Conservation (phyloP, 225 moss, liverwort and hornwort genomes). For the Marchantia polymorpha region DNA sequence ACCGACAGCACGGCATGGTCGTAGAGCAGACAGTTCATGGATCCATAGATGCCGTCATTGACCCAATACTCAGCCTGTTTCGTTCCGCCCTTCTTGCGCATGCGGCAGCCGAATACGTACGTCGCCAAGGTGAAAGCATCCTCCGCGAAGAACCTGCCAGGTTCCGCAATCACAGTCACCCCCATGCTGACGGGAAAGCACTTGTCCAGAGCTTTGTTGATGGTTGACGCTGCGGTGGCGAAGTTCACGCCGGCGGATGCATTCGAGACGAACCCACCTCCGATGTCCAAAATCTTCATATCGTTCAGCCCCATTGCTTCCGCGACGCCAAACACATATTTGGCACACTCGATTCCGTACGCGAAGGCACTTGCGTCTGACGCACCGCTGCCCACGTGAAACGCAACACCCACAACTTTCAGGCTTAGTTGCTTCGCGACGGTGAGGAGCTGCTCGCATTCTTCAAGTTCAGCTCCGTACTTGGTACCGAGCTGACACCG, state of each 20-base stretch:
- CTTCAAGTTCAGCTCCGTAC: conserved; percentile 30
- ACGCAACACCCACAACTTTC: conserved; percentile 31
- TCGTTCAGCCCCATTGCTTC: conserved; percentile 14
- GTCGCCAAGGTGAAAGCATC: conserved; percentile 43
- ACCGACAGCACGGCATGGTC: conserved; percentile 32
- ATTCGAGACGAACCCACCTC: conserved; percentile 41
- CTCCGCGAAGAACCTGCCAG: conserved; percentile 46
- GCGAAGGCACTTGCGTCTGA: conserved; percentile 31
- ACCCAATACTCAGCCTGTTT: conserved; percentile 38
- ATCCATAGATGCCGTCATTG: conserved; percentile 46
- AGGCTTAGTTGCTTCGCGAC: conserved; percentile 11
- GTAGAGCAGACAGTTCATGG: conserved; percentile 43
- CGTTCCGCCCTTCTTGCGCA: conserved; percentile 18
- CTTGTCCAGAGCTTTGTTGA: conserved; percentile 38
- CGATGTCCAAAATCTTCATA: conserved; percentile 38
- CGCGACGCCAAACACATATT: conserved; percentile 34
- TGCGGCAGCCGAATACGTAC: conserved; percentile 36
- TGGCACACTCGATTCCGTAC: conserved; percentile 34
- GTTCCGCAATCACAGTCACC: conserved; percentile 42
- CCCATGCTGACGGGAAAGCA: conserved; percentile 36
- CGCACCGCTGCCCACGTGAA: conserved; percentile 50
- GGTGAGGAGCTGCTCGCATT: conserved; percentile 25
- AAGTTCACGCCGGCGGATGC: conserved; percentile 28
- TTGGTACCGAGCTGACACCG: conserved; percentile 34
- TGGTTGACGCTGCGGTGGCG: conserved; percentile 26